phyloP scores from a whole-genome alignment of 2,329 filamentous ascomycete genomes.

The Myriangium duriaei region DNA sequence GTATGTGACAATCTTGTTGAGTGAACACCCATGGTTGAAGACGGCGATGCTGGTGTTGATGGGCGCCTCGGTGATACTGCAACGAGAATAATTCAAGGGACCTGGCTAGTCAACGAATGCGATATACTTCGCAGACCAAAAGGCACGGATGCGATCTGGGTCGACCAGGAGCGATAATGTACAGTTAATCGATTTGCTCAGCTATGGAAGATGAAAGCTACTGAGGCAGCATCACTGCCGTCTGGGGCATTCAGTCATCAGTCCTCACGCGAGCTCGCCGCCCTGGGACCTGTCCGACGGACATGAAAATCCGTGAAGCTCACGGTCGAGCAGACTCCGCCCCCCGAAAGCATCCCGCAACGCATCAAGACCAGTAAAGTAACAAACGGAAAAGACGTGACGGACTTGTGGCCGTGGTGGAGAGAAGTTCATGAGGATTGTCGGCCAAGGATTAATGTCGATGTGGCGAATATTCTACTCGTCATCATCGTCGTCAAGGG shows the following conservation, averaged over 20 bases:
- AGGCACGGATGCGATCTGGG: not conserved
- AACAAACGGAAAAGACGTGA: conserved; percentile 7
- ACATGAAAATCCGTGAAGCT: not conserved
- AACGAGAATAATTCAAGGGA: conserved; percentile 60
- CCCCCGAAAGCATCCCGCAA: not conserved
- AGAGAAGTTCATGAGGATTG: conserved; percentile 1
- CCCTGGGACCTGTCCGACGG: not conserved
- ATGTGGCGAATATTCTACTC: conserved; percentile 16
- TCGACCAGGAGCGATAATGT: not conserved
- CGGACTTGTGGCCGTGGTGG: conserved; percentile 7
- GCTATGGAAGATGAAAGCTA: not conserved
- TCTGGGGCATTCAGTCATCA: not conserved
- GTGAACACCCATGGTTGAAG: conserved; percentile 95
- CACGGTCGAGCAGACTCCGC: not conserved
- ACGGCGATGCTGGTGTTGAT: conserved; percentile 88
- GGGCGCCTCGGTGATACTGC: conserved; percentile 84
- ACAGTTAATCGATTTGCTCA: not conserved
- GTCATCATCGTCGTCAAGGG: conserved; percentile 23
- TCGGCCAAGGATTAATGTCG: not conserved
- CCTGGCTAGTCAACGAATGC: too few species aligned
- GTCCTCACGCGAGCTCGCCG: not conserved
- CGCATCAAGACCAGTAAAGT: conserved; percentile 3
- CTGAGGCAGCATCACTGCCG: not conserved
- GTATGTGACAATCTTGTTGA: conserved; percentile 91
- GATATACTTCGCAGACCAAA: not conserved